A percentile compares a stretch with the other conserved stretches of the same genome.
Evolutionary conservation across 1,284 basidiomycete genomes (phyloP).

Genomic region (Sporisorium graminicola): DNA sequence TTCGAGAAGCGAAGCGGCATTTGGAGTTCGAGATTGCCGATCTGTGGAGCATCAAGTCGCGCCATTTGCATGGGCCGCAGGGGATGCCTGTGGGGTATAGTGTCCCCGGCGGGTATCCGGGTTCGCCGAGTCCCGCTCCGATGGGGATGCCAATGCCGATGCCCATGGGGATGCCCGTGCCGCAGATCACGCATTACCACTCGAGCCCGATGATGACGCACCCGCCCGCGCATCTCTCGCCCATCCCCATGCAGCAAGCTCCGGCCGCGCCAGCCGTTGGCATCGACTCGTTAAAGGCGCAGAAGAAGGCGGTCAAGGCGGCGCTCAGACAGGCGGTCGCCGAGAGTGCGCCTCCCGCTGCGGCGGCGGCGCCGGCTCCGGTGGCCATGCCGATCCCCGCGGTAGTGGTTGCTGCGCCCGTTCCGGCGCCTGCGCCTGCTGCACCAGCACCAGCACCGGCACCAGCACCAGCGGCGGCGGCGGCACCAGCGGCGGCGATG

Average conservation of each 20-base stretch:
- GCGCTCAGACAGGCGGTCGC: constrained; percentile 40
- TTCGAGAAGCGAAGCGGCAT: constrained; percentile 57
- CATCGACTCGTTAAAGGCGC: constrained; percentile 18
- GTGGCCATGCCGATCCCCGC: no score
- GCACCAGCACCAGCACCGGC: constrained; percentile 6
- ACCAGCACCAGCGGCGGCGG: constrained; percentile 7
- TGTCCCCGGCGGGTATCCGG: constrained; percentile 36
- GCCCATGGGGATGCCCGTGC: constrained; percentile 27
- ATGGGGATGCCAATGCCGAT: constrained; percentile 9
- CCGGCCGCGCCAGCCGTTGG: background rate
- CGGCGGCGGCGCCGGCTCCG: constrained; percentile 7
- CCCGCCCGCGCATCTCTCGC: constrained; percentile 24
- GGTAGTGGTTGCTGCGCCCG: constrained; percentile 3
- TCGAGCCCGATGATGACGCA: constrained; percentile 14
- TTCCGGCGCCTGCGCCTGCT: constrained; percentile 7
- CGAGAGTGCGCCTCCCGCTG: constrained; percentile 8
- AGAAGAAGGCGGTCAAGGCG: constrained; percentile 40
- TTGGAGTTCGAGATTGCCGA: constrained; percentile 63
- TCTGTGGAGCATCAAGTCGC: constrained; percentile 57
- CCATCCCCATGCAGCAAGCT: constrained; percentile 17
- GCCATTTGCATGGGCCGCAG: constrained; percentile 26
- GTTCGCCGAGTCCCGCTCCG: no score
- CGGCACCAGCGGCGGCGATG: constrained; percentile 6
- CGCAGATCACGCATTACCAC: constrained; percentile 23
- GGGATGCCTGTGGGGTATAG: constrained; percentile 18